Conservation (phyloP, 768 basidiomycete species). For the Trametes elegans region DNA sequence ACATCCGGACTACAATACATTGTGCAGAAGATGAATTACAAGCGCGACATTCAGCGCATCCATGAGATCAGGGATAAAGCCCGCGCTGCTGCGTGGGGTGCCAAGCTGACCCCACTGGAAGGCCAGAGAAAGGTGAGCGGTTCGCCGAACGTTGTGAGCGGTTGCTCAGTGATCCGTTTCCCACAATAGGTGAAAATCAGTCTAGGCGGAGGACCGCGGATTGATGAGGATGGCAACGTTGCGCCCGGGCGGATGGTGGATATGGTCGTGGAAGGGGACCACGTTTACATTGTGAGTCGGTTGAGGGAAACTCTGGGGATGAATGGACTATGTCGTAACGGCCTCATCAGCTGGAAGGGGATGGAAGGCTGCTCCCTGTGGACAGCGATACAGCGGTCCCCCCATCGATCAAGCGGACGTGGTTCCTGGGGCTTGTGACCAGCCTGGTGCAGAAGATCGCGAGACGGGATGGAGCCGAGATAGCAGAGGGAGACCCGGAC, state of each 20-base stretch:
- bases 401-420: conserved; percentile 64
- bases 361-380: conserved; percentile 55
- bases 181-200: conserved; percentile 80
- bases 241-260: conserved; percentile 58
- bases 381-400: conserved; percentile 55
- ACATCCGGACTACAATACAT: conserved; percentile 83
- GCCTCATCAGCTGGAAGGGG: conserved; percentile 52
- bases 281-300: conserved; percentile 71
- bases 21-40: conserved; percentile 76
- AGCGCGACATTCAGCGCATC: conserved; percentile 67
- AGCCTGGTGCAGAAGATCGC: conserved; percentile 27
- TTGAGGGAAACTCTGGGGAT: neutral
- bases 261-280: conserved; percentile 72
- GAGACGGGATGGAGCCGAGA: conserved; percentile 14
- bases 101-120: conserved; percentile 65
- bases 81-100: conserved; percentile 78
- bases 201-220: conserved; percentile 49
- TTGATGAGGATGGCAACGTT: conserved; percentile 56
- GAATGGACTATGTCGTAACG: conserved; percentile 12
- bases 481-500: conserved; percentile 19
- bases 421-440: conserved; percentile 57
- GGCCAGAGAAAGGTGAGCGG: conserved; percentile 59
- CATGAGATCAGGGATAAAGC: conserved; percentile 60
- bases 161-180: neutral
- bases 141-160: neutral